Evolutionary conservation across 2,329 filamentous ascomycete species (phyloP).

Genomic region (Catunica adiposa): DNA sequence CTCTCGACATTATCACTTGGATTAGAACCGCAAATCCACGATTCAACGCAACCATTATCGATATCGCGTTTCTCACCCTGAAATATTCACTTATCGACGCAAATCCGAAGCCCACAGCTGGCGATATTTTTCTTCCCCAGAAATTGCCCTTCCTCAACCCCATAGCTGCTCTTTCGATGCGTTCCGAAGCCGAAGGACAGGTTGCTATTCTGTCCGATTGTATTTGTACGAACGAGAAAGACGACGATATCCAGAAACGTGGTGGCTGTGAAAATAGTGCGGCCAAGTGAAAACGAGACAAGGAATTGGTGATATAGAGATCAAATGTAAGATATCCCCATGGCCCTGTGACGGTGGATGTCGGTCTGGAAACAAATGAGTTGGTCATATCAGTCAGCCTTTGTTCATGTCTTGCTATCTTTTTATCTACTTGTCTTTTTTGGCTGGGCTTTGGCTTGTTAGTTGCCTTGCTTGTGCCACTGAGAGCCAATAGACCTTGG

Average conservation of each 20-base stretch:
- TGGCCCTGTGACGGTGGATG: background rate
- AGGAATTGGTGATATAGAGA: background rate
- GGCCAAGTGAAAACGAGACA: background rate
- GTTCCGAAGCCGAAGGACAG: slow-evolving; percentile 14
- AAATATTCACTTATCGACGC: too few species aligned
- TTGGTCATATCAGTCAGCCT: background rate
- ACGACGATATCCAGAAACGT: slow-evolving; percentile 2
- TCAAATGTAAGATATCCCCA: background rate
- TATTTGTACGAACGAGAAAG: slow-evolving; percentile 6
- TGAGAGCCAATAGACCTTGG: too few species aligned
- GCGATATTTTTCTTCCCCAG: background rate
- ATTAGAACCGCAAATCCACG: too few species aligned
- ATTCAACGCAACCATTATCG: too few species aligned
- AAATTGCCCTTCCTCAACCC: background rate
- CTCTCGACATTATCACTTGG: too few species aligned
- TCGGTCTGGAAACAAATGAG: background rate
- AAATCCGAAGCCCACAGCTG: too few species aligned
- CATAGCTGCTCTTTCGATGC: slow-evolving; percentile 13
- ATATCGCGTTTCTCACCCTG: too few species aligned
- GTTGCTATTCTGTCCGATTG: slow-evolving; percentile 13
- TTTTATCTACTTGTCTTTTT: too few species aligned
- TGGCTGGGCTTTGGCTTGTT: too few species aligned
- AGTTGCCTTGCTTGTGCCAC: too few species aligned
- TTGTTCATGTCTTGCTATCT: too few species aligned
- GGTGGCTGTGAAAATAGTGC: background rate